Evolutionary conservation across 1,284 basidiomycete genomes (phyloP), one percentile per base, ranked within the genome.

Genomic region (Pyrrhoderma noxium): DNA sequence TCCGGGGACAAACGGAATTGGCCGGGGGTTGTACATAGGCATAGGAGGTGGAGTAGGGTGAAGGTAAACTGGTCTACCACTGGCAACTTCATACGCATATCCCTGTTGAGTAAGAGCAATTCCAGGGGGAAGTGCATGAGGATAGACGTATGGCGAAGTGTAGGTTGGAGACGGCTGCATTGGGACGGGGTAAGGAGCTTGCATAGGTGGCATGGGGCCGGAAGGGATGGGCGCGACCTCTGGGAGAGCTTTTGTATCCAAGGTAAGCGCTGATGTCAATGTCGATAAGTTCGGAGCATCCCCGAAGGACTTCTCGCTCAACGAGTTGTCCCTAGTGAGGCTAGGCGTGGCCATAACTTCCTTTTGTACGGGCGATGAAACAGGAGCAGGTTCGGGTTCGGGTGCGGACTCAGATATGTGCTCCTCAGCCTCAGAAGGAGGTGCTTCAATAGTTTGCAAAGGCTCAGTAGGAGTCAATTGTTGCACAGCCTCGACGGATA

Each of bases 41-140:
- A 51, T 74, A 14, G 74, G 69, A 8, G 51, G 51, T 19, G 79
- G 74, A 7, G 76, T 71, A 35, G 76, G 69, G 56, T 77, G 80
- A 14, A 89, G 70, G 59, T 82, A 84, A 31, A 90, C 80, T 5
- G 84, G 78, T 37, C 83, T 83, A 23, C 88, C 87, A 4, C 85
- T 89, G 8, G 84, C 78, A 51, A 89, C 63, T 63, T 89, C 86
- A 64, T 83, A 91, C 21, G 85, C 74, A 67, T 86, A 76, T 35
- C 87, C 89, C 49, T 82, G 79, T 45, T 79, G 77, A 56, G 80
- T 79, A 61, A 89, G 67, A 9, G 75, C 85, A 49, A 91, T 74
- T 40, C 89, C 89, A 9, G 79, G 85, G 14, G 89, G 86, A 8
- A 89, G 65, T 37, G 78, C 57, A 9, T 76, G 72, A 2, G 71